Base-by-base conservation (phyloP, 352 stramenopile genomes). In the Phytophthora quininea region DNA sequence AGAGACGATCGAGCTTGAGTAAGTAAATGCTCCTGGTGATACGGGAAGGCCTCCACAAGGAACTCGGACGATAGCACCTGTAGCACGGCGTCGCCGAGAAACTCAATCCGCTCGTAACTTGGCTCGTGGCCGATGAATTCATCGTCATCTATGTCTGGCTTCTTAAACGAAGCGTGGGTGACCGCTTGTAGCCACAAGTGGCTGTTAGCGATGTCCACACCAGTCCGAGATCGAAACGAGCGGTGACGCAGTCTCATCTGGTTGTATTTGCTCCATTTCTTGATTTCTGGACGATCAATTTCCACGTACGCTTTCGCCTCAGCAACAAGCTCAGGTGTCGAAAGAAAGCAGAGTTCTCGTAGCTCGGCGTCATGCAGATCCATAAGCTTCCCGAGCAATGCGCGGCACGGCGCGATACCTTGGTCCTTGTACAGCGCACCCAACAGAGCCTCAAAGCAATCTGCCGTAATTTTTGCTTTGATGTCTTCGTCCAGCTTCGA, bases 61-160 rank as follows among this genome's bases (percentile, higher is more conserved):
- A 92, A 93, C 33, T 80, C 81, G 0, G 86, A 93, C 27, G 86
- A 91, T 15, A 96, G 68, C 15, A 95, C 52, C 59, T 96, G 84
- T 11, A 96, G 67, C 58, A 96, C 85, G 6, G 89, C 78, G 27
- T 96, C 89, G 7, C 89, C 89, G 11, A 96, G 73, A 62, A 95
- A 96, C 70, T 95, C 88, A 27, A 96, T 89, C 9, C 88, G 85
- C 54, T 95, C 86, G 62, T 95, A 95, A 51, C 71, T 93, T 38
- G 85, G 69, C 19, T 95, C 87, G 3, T 86, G 65, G 32, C 79
- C 76, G 8, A 95, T 60, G 46, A 91, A 94, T 49, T 90, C 86
- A 46, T 82, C 83, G 0, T 77, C 78, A 10, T 86, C 72, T 31
- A 93, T 92, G 58, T 90, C 81, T 2, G 81, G 80, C 15, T 76